Conservation (phyloP, 2,329 filamentous ascomycete genomes). For the Fusarium falciforme region DNA sequence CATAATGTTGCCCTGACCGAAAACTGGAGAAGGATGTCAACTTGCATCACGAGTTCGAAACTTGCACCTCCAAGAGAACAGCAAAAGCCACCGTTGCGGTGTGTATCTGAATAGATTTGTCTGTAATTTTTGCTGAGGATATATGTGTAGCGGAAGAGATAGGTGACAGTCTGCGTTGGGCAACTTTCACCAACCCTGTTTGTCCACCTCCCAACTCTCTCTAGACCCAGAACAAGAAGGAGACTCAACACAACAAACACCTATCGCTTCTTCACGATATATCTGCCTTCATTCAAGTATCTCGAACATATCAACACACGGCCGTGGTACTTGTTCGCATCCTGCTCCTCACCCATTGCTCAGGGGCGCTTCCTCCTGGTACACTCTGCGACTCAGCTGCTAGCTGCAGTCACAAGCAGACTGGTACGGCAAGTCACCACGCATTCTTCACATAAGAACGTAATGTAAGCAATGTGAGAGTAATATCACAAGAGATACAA, state of each 20-base stretch:
- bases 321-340: background rate
- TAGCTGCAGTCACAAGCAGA: background rate
- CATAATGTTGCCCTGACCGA: background rate
- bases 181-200: background rate
- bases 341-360: background rate
- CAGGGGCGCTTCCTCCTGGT: background rate
- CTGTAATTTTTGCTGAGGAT: background rate
- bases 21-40: background rate
- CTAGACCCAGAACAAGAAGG: background rate
- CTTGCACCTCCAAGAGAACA: background rate
- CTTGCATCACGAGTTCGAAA: background rate
- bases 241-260: background rate
- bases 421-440: background rate
- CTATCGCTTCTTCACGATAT: background rate
- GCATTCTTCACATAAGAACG: background rate
- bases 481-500: background rate
- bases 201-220: background rate
- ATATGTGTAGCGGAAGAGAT: background rate
- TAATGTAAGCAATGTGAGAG: background rate
- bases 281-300: background rate
- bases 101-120: background rate
- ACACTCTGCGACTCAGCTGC: background rate
- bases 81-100: background rate
- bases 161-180: background rate
- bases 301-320: background rate